Evolutionary conservation across 306 rosid species (phyloP), one percentile per base, ranked within the genome.

Genomic region (Vigna reflexopilosa): DNA sequence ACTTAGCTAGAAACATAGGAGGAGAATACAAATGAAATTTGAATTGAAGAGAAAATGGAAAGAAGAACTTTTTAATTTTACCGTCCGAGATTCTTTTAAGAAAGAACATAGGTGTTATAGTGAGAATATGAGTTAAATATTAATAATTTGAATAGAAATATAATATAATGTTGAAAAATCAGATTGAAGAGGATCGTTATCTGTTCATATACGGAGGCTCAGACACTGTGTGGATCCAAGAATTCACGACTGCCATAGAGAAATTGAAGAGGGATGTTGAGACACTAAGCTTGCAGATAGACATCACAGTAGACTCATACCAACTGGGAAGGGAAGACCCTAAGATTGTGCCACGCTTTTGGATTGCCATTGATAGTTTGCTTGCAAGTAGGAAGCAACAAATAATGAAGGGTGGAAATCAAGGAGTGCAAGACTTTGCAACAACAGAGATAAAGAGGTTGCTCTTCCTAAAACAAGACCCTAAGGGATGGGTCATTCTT

Each of bases 191-290:
- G 2, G 78, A 82, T 9, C 16, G 45, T 14, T 76, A 82, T 70
- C 61, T 82, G 36, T 62, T 82, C 73, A 70, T 82, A n/a, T 82
- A n/a, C 44, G 85, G 85, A 15, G 81, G 81, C 14, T 26, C 78
- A 1, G 72, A 75, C 30, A 9, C 2, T 2, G 48, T 59, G 4
- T 81, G 81, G 84, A 26, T 59, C 15, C 58, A 32, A 28, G 69
- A 11, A 44, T 49, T 81, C 44, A 17, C 72, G 1, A 20, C 24
- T 0, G 61, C 36, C 1, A 8, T 81, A 38, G 73, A 69, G 20
- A 26, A 6, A 13, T 4, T 81, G 30, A 81, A 75, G 40, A 59
- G 57, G 20, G 42, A 59, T 7, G 50, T 67, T 2, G 80, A 67
- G 19, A 3, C 59, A 7, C 8, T 54, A 0, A 36, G 15, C 7